Base-by-base conservation (phyloP, 495 filamentous ascomycete genomes). In the Hyaloscypha variabilis region DNA sequence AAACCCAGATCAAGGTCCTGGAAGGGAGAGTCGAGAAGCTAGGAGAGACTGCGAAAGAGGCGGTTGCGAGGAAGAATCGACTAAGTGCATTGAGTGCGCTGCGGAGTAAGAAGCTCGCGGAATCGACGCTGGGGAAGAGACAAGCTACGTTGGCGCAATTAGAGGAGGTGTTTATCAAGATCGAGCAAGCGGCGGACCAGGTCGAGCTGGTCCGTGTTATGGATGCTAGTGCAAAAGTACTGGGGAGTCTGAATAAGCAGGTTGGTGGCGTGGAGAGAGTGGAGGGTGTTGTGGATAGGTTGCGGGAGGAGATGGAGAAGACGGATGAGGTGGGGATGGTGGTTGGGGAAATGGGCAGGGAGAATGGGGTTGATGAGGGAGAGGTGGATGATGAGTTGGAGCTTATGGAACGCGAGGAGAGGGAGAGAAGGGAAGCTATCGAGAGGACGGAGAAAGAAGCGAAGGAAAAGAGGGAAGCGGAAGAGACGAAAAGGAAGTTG, bases 381-480 rank as follows among this genome's bases (percentile, higher is more conserved):
- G 94, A 95, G 75, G 87, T 97, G 59, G 94, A 97, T 63, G 92
- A 93, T 50, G 95, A 97, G 80, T 81, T 97, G 29, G 88, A 91
- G 69, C 87, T 82, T 11, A 72, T 99, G 78, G 86, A 96, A 77
- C 80, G 74, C 42, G 86, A 85, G 67, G 87, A 92, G 76, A 80
- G 77, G 74, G 76, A 80, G 73, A 84, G 81, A 66, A 67, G 65
- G 64, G 69, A 72, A 67, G 76, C 65, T 52, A 56, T 81, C 24
- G 79, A 82, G 62, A 77, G 76, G 31, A 72, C 74, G 29, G 68
- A 72, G 26, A 63, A 17, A 23, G 50, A 71, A 19, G 54, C 68
- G 58, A 65, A 36, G 13, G 79, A 77, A 64, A 68, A 69, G 42
- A 67, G 66, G 25, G 46, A 62, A 28, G 69, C 65, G 10, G 61